Evolutionary conservation across 257 asterid genomes (phyloP), one percentile per base, ranked within the genome.

Genomic region (Solanum virginianum): DNA sequence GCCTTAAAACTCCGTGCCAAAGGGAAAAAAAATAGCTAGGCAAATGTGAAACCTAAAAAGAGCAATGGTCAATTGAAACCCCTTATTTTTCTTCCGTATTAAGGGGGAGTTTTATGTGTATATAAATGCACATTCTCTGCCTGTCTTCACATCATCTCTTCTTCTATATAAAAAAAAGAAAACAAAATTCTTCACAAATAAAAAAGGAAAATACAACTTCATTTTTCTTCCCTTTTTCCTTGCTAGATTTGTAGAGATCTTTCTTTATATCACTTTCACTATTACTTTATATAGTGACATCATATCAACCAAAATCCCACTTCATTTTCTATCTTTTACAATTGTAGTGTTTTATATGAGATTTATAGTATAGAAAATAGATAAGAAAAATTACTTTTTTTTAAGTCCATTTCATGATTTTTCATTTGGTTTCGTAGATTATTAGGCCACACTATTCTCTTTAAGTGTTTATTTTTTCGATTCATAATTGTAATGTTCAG

Each of bases 231-330:
- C 72, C 22, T 59, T 6, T 20, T 26, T 72, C 32, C 41, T 86
- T 84, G 80, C 86, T 82, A 86, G 91, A 90, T 89, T 86, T 87
- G 83, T 72, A 24, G 84, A 89, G 89, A 87, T 88, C 5, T 17
- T 16, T 53, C 5, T n/a, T 16, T 56, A 2, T 65, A 65, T 65
- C 20, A 29, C 72, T 65, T 65, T 65, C 72, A 65, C 2, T 29
- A 13, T 26, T 26, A 1, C 3, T 6, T 26, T 57, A 26, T 20
- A 66, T 29, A 66, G 45, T 66, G 74, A 66, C 43, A 26, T 18
- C 4, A 65, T 8, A 65, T 14, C 10, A 65, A 26, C 10, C 18
- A 26, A 63, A 65, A 63, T 65, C 72, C 72, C 49, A 32, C 7
- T 68, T 32, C 49, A 68, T 68, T 68, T 13, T 8, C 75, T 32